These are phyloP conservation scores for Multifurca ochricompacta DNA, from an alignment of 768 basidiomycete genomes.

Conservation along the genomic window DNA sequence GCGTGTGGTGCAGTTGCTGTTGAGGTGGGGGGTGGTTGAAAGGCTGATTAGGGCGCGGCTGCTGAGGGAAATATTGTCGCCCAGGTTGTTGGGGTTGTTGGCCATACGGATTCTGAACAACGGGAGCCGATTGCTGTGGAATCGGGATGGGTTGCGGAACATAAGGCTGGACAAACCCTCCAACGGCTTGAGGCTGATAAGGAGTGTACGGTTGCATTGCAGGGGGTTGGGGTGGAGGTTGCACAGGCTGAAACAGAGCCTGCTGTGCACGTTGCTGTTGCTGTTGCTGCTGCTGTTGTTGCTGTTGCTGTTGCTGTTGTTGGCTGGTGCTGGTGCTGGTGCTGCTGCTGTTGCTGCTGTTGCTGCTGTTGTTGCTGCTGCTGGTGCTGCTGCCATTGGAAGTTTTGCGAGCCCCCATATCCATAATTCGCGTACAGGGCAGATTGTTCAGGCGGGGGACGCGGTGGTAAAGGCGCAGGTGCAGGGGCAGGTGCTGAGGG, in stretches of 20 bases:
- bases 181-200: constrained; percentile 55
- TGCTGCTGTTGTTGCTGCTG: constrained; percentile 36
- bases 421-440: constrained; percentile 89
- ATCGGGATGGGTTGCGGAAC: constrained; percentile 52
- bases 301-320: constrained; percentile 30
- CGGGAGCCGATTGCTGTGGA: constrained; percentile 41
- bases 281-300: constrained; percentile 62
- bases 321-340: constrained; percentile 57
- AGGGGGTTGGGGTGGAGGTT: constrained; percentile 46
- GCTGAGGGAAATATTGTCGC: constrained; percentile 36
- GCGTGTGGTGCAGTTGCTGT: constrained; percentile 48
- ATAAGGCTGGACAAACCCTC: constrained; percentile 59
- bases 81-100: constrained; percentile 35
- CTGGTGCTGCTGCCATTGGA: constrained; percentile 59
- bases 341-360: constrained; percentile 61
- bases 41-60: constrained; percentile 40
- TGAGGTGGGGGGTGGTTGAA: constrained; percentile 24
- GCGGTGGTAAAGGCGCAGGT: constrained; percentile 35
- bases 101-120: constrained; percentile 31
- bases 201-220: constrained; percentile 63
- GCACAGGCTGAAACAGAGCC: constrained; percentile 43
- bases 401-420: constrained; percentile 60
- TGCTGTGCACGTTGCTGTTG: constrained; percentile 45
- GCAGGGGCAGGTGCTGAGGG: constrained; percentile 40
- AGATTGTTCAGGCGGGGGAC: constrained; percentile 71